These are phyloP conservation scores for Phaeotremella fagi DNA, from an alignment of 768 basidiomycete species.

Conservation along the genomic window DNA sequence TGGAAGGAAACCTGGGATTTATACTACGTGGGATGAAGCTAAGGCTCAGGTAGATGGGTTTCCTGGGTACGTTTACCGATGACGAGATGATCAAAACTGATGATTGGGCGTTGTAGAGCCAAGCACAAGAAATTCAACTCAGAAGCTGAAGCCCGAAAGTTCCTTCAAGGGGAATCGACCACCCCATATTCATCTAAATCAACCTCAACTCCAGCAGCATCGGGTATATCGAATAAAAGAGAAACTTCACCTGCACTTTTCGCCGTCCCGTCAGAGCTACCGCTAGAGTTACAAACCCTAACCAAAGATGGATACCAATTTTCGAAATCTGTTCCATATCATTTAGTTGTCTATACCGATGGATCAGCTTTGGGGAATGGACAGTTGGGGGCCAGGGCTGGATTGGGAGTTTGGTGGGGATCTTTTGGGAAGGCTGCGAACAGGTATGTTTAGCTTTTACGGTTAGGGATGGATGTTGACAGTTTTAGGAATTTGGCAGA, in stretches of 20 bases:
- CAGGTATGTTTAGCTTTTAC: slow-evolving; percentile 10
- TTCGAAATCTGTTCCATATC: slow-evolving; percentile 9
- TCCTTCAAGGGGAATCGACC: slow-evolving; percentile 42
- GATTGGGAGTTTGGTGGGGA: slow-evolving; percentile 89
- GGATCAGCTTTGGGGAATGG: slow-evolving; percentile 87
- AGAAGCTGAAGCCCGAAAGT: slow-evolving; percentile 59
- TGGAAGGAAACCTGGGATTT: slow-evolving; percentile 66
- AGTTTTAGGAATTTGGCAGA: slow-evolving; percentile 68
- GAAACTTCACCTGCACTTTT: slow-evolving; percentile 13
- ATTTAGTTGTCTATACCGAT: slow-evolving; percentile 69
- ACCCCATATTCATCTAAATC: slow-evolving; percentile 5
- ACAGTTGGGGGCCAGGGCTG: slow-evolving; percentile 60
- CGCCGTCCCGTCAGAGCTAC: slow-evolving; percentile 9
- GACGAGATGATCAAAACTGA: background rate
- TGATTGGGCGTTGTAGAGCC: slow-evolving; percentile 49
- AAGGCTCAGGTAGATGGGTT: slow-evolving; percentile 65
- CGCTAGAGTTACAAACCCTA: slow-evolving; percentile 7
- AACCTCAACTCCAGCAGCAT: slow-evolving; percentile 10
- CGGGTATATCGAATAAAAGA: slow-evolving; percentile 2
- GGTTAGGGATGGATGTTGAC: slow-evolving; percentile 1
- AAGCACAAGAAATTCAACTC: slow-evolving; percentile 65
- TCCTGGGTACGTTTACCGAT: slow-evolving; percentile 39
- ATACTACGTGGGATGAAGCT: slow-evolving; percentile 68
- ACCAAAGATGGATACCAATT: slow-evolving; percentile 30
- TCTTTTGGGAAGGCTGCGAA: slow-evolving; percentile 32